These are phyloP conservation scores for Aleurites moluccanus DNA, from an alignment of 441 rosid species.

Conservation along the genomic window DNA sequence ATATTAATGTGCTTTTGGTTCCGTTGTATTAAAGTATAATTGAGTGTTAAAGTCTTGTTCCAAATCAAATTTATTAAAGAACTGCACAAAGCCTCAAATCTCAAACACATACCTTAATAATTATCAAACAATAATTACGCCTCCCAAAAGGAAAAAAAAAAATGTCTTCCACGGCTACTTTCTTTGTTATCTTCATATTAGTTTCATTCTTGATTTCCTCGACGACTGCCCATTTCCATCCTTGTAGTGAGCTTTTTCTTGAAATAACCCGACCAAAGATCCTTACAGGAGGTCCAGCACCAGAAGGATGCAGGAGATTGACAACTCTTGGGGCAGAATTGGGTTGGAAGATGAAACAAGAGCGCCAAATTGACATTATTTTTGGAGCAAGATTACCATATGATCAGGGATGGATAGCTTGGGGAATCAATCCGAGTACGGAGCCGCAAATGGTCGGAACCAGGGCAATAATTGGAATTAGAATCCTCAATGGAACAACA, in stretches of 20 bases:
- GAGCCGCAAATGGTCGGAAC: constrained; percentile 52
- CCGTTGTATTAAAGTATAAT: no score
- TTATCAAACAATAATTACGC: no score
- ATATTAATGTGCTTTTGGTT: background rate
- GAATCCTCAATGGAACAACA: constrained; percentile 26
- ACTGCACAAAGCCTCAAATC: no score
- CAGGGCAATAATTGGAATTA: constrained; percentile 45
- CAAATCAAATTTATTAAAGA: no score
- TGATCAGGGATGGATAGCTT: constrained; percentile 45
- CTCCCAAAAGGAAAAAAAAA: background rate
- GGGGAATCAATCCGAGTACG: constrained; percentile 51
- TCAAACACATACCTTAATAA: no score
- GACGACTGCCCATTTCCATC: constrained; percentile 9
- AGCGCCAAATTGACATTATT: constrained; percentile 24
- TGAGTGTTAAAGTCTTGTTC: no score
- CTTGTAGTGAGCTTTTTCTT: constrained; percentile 32
- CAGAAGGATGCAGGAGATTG: constrained; percentile 35
- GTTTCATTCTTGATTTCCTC: constrained; percentile 17
- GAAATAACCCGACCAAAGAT: background rate
- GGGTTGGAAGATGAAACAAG: constrained; percentile 35
- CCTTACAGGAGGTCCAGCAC: background rate
- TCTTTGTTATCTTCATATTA: constrained; percentile 8
- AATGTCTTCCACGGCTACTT: background rate
- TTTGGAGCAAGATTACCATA: constrained; percentile 24
- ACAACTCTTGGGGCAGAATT: constrained; percentile 45